Evolutionary conservation across 371 early-diverging fungal genomes (phyloP).

Genomic region (Mortierella polycephala): DNA sequence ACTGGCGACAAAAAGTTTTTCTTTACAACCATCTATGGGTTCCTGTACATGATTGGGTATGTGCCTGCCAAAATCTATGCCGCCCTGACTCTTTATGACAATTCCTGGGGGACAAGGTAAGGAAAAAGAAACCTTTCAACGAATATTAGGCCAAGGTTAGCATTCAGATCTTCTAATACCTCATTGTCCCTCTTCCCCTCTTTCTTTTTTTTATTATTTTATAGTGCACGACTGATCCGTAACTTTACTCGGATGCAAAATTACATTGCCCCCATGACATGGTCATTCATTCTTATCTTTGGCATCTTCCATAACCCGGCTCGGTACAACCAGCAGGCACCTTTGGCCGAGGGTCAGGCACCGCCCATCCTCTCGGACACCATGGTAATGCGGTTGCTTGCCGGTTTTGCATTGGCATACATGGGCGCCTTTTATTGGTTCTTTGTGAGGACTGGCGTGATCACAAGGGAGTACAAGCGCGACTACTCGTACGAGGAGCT

Average conservation of each 20-base stretch:
- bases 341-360: constrained; percentile 19
- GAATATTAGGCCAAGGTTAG: background rate
- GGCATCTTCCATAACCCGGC: constrained; percentile 31
- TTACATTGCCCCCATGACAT: constrained; percentile 48
- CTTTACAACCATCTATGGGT: constrained; percentile 62
- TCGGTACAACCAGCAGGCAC: constrained; percentile 17
- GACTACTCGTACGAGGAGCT: constrained; percentile 53
- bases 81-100: constrained; percentile 67
- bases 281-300: constrained; percentile 26
- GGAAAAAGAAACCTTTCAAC: background rate
- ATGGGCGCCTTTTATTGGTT: constrained; percentile 22
- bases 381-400: constrained; percentile 6
- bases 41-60: constrained; percentile 65
- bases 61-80: constrained; percentile 72
- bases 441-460: constrained; percentile 33
- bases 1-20: constrained; percentile 59
- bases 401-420: constrained; percentile 12
- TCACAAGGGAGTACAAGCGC: constrained; percentile 36
- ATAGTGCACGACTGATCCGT: constrained; percentile 42
- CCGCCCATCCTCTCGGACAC: constrained; percentile 30
- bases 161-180: background rate
- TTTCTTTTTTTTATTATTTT: background rate
- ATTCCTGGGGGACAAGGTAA: constrained; percentile 68
- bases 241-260: constrained; percentile 45
- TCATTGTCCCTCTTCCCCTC: background rate